phyloP scores from a whole-genome alignment of 225 moss, liverwort and hornwort species.

The Ulota crispa region DNA sequence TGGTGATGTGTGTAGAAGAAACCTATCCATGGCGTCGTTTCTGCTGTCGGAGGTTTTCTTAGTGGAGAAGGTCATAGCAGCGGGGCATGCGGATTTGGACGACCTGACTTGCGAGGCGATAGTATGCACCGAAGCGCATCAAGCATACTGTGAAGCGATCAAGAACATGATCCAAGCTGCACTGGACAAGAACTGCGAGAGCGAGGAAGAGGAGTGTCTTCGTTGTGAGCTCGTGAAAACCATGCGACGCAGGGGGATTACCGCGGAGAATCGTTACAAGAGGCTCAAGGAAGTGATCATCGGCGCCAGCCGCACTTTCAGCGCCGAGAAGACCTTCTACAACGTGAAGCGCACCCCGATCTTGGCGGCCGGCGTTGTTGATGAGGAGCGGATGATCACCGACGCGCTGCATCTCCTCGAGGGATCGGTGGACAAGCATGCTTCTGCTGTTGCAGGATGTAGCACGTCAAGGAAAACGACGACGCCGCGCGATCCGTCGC shows the following conservation, averaged over 20 bases:
- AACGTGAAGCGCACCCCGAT: constrained; percentile 47
- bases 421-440: constrained; percentile 20
- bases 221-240: constrained; percentile 40
- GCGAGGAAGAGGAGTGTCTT: constrained; percentile 45
- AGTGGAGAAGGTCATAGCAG: constrained; percentile 43
- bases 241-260: constrained; percentile 45
- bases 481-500: constrained; percentile 15
- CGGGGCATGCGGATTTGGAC: constrained; percentile 59
- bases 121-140: constrained; percentile 48
- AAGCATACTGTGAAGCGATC: constrained; percentile 55
- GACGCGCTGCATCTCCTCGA: constrained; percentile 44
- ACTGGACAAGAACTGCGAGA: constrained; percentile 34
- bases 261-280: constrained; percentile 44
- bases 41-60: constrained; percentile 50
- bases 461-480: constrained; percentile 10
- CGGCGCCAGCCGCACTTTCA: constrained; percentile 43
- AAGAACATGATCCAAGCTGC: constrained; percentile 40
- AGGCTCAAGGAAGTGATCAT: constrained; percentile 44
- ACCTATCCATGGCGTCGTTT: constrained; percentile 45
- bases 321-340: constrained; percentile 53
- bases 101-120: constrained; percentile 46
- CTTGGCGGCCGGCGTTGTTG: constrained; percentile 20
- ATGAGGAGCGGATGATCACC: constrained; percentile 40
- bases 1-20: constrained; percentile 1
- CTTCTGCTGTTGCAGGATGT: background rate